phyloP scores from a whole-genome alignment of 208 protist species.

The Acanthamoeba royreba region DNA sequence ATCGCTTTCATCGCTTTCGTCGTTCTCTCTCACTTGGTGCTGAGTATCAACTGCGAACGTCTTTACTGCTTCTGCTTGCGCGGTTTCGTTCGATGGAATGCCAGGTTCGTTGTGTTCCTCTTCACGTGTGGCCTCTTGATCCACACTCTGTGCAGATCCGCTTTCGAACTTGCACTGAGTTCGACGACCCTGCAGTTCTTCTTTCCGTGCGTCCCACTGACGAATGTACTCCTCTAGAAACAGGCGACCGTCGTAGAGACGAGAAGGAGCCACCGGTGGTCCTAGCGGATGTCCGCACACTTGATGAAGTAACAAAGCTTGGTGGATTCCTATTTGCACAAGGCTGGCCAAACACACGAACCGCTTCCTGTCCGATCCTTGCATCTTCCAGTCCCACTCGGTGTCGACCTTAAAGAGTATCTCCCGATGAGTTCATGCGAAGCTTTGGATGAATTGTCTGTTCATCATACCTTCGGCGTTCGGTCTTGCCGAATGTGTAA shows the following conservation, averaged over 20 bases:
- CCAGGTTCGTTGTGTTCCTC: neutral
- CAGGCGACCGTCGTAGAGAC: neutral
- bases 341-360: neutral
- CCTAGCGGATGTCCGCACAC: constrained; percentile 9
- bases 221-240: neutral
- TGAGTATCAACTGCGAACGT: no score
- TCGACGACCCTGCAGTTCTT: no score
- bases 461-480: neutral
- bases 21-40: neutral
- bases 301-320: neutral
- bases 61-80: neutral
- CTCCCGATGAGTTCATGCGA: no score
- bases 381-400: neutral
- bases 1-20: neutral
- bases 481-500: neutral
- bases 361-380: neutral
- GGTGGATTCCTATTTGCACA: neutral
- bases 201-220: neutral
- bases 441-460: neutral
- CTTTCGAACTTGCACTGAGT: no score
- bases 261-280: neutral
- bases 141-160: neutral
- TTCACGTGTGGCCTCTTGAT: neutral
- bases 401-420: neutral
- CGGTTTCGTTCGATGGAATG: neutral